Base-by-base conservation (phyloP, 108 stramenopile genomes). In the Discostella pseudostelligera region DNA sequence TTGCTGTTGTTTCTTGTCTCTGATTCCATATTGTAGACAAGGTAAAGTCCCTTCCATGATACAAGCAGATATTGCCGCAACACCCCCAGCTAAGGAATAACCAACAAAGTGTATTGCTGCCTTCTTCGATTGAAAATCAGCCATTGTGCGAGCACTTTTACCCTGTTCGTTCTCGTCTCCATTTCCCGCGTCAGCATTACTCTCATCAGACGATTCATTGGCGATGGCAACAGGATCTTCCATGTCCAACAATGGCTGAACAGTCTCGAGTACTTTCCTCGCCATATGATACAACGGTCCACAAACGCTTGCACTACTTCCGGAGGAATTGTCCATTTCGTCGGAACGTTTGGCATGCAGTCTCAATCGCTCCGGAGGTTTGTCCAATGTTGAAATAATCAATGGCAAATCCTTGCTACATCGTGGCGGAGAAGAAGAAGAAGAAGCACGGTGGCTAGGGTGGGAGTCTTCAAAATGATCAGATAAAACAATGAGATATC, bases 71-170 rank as follows among this genome's bases (percentile, higher is more conserved):
- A 93, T 64, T 29, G 81, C 81, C 11, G 82, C 87, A 21, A 90
- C 83, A 20, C 86, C 86, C 20, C 86, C 89, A 4, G 87, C 81
- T 59, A 93, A 64, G 1, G 88, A 88, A 57, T 83, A 78, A 3
- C 92, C 92, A 21, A 93, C 87, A 76, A 93, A 78, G 53, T 93
- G 92, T 59, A 90, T 74, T 21, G 89, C 92, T 10, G 81, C 69
- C 43, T 57, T 37, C 29, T 14, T 49, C 0, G 25, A 28, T 60
- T 39, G 36, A 49, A 13, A 16, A 42, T 12, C 35, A 39, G 26
- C 36, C n/a, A n/a, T n/a, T n/a, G n/a, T n/a, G n/a, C n/a, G n/a
- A n/a, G n/a, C 25, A 14, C 19, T 22, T 58, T 14, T 28, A 28
- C 12, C 13, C 13, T 43, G 9, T 43, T 8, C 5, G 16, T 1